Percentiles rank a stretch among this genome's conserved stretches.
Conservation (phyloP, 1,284 basidiomycete species). For the Uromyces viciae-fabae region DNA sequence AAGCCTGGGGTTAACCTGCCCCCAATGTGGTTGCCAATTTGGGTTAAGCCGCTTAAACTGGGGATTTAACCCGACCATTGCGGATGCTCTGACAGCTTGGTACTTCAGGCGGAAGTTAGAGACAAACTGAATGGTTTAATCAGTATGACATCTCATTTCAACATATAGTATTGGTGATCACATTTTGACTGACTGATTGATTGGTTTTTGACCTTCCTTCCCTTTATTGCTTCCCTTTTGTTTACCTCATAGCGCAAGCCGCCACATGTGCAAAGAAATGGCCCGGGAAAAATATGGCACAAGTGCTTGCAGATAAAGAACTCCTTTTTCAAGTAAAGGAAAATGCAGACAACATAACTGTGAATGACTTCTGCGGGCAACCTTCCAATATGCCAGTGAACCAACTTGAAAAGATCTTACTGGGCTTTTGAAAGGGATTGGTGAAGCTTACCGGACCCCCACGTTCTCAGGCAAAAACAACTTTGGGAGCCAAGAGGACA, state of each 20-base stretch:
- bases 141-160: neutral
- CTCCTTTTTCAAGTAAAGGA: neutral
- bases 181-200: no score
- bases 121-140: neutral
- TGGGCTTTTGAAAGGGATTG: neutral
- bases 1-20: no score
- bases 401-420: neutral
- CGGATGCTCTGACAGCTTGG: no score
- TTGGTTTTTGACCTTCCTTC: no score
- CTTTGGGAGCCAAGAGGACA: neutral
- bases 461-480: neutral
- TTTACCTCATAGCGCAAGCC: no score
- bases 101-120: neutral
- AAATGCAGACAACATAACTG: neutral
- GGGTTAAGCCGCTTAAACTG: no score
- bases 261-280: neutral
- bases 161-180: no score
- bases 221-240: no score
- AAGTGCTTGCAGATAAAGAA: neutral
- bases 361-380: neutral
- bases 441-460: neutral
- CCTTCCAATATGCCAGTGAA: neutral
- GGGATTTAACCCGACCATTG: no score
- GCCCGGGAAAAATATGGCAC: neutral
- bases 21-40: no score